Base-by-base conservation (phyloP, 208 protist species). In the Crithidia mellificae region DNA sequence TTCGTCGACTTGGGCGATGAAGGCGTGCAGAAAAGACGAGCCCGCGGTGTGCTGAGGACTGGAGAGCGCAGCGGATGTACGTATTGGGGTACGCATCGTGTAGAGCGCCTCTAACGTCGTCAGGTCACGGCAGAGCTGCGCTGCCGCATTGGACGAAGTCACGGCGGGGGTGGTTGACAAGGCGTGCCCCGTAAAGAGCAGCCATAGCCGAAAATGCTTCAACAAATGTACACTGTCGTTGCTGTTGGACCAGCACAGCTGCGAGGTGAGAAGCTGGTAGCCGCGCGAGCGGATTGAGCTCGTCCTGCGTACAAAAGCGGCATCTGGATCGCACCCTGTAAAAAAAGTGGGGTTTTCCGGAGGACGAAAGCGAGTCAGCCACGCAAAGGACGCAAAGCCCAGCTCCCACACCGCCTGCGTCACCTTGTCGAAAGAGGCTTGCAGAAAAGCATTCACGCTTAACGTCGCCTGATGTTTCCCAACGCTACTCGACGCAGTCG, bases 121-220 rank as follows among this genome's bases (percentile, higher is more conserved):
- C 29, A 87, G 56, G 41, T 90, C 81, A 52, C 70, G 77, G 34
- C 82, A 75, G 24, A 87, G 53, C n/a, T 63, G 38, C n/a, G 68
- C 51, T n/a, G 70, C 50, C 17, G 64, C 65, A 3, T 27, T 51
- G 46, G 46, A 14, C 5, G 5, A 4, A 4, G 46, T 17, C 20
- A 7, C 41, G 14, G 17, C 14, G 43, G 44, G 25, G 29, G 38
- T 15, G 29, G 11, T 47, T 8, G 44, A 6, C 39, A 27, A 15
- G 24, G 12, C 4, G 25, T 76, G 56, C 0, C 22, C 55, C 19
- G 63, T n/a, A 38, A 76, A 66, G 56, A 76, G 63, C 47, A 70
- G 38, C 70, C 70, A 76, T 32, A 64, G 36, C 1, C 59, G 46
- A 29, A 76, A 27, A n/a, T n/a, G n/a, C n/a, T n/a, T n/a, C n/a